Conservation (phyloP, 805 yeast genomes). For the Yarrowia phangngaensis region DNA sequence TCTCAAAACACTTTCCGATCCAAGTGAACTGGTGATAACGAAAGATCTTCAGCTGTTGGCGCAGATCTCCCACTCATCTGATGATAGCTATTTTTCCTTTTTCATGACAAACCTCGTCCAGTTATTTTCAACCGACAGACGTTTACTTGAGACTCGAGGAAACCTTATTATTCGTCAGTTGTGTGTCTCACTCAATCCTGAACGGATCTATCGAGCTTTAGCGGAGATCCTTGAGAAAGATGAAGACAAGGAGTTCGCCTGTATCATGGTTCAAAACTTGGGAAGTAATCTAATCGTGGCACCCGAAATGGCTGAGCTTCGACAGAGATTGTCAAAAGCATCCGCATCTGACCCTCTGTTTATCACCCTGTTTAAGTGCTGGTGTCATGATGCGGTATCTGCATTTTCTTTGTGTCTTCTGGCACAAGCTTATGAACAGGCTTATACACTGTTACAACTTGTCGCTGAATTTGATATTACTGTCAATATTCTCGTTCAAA, state of each 20-base stretch:
- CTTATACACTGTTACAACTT: constrained; percentile 75
- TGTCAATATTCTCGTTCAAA: constrained; percentile 72
- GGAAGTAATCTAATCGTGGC: constrained; percentile 83
- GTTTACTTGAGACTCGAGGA: constrained; percentile 65
- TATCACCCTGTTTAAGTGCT: constrained; percentile 71
- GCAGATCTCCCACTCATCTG: constrained; percentile 64
- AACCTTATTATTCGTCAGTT: constrained; percentile 80
- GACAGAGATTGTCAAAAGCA: constrained; percentile 58
- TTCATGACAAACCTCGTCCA: constrained; percentile 69
- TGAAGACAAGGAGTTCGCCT: constrained; percentile 63
- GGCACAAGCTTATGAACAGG: constrained; percentile 83
- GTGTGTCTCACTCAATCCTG: constrained; percentile 76
- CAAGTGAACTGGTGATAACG: constrained; percentile 73
- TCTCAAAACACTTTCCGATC: constrained; percentile 66
- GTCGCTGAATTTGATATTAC: constrained; percentile 79
- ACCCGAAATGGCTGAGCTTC: constrained; percentile 66
- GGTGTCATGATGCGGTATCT: constrained; percentile 91
- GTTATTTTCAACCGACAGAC: constrained; percentile 66
- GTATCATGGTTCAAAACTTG: constrained; percentile 78
- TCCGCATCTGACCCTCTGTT: constrained; percentile 45
- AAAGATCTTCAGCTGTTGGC: constrained; percentile 69
- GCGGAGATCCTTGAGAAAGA: constrained; percentile 68
- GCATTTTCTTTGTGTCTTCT: constrained; percentile 78
- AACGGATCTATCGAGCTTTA: constrained; percentile 72
- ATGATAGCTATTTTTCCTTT: constrained; percentile 69